These are phyloP conservation scores for Chrysosporium queenslandicum DNA, from an alignment of 2,329 filamentous ascomycete genomes.

Conservation along the genomic window DNA sequence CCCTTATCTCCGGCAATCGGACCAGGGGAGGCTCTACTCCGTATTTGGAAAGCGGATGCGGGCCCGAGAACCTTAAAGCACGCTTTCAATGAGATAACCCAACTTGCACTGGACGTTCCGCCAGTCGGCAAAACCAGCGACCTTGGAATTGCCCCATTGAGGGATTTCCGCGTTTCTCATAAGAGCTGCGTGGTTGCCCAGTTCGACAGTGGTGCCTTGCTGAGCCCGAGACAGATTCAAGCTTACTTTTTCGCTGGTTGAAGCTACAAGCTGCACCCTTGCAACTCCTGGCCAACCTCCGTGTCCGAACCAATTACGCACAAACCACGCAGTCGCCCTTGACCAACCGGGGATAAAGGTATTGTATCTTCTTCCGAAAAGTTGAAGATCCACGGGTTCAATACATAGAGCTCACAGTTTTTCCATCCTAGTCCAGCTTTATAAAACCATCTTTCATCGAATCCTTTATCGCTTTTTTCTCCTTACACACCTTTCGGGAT, in stretches of 20 bases:
- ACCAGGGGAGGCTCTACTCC: not conserved
- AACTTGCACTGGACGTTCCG: too few species aligned
- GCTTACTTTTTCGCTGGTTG: too few species aligned
- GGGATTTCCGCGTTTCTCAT: not conserved
- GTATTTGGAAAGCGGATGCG: not conserved
- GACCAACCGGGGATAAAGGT: not conserved
- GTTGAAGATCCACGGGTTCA: not conserved
- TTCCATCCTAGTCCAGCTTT: too few species aligned
- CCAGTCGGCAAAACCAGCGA: not conserved
- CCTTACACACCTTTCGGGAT: not conserved
- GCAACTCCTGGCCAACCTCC: not conserved
- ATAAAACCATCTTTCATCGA: too few species aligned
- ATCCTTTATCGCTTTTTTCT: not conserved
- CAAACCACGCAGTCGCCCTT: slow-evolving; percentile 1
- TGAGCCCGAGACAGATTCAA: not conserved
- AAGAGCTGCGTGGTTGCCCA: too few species aligned
- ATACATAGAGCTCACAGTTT: not conserved
- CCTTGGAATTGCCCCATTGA: not conserved
- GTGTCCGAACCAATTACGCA: not conserved
- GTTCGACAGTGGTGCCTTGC: not conserved
- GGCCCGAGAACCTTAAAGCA: not conserved
- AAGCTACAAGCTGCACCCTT: not conserved
- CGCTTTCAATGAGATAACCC: too few species aligned
- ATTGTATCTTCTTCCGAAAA: not conserved
- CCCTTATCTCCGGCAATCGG: slow-evolving; percentile 3